Evolutionary conservation across 106 monocot species (phyloP).

Genomic region (Gastrodia elata): DNA sequence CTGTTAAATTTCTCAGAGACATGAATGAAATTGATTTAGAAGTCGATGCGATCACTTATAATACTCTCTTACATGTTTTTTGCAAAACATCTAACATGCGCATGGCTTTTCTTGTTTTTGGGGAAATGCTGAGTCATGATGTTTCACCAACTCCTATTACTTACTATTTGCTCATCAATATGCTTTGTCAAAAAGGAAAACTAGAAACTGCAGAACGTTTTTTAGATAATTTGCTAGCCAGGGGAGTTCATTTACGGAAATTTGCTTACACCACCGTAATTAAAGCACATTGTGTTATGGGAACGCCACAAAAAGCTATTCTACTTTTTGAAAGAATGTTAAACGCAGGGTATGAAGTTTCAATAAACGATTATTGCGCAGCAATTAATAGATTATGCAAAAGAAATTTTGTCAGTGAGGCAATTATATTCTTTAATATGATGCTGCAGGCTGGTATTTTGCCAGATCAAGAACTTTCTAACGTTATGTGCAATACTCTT

Average conservation of each 20-base stretch:
- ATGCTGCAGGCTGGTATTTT: slow-evolving; percentile 43
- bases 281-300: slow-evolving; percentile 53
- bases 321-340: slow-evolving; percentile 47
- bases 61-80: slow-evolving; percentile 67
- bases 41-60: slow-evolving; percentile 50
- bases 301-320: slow-evolving; percentile 44
- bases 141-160: slow-evolving; percentile 48
- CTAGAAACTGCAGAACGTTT: slow-evolving; percentile 33
- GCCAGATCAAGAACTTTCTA: slow-evolving; percentile 43
- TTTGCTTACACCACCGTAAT: slow-evolving; percentile 63
- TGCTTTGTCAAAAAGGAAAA: slow-evolving; percentile 24
- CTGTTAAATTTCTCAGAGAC: slow-evolving; percentile 28
- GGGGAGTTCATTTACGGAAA: slow-evolving; percentile 41
- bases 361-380: slow-evolving; percentile 48
- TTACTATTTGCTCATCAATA: slow-evolving; percentile 60
- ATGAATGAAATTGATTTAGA: slow-evolving; percentile 32
- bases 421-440: slow-evolving; percentile 37
- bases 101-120: slow-evolving; percentile 29
- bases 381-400: slow-evolving; percentile 62
- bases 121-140: slow-evolving; percentile 29
- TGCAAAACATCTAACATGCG: slow-evolving; percentile 24
- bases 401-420: slow-evolving; percentile 32
- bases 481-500: slow-evolving; percentile 21
- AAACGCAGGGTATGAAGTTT: slow-evolving; percentile 34
- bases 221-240: slow-evolving; percentile 22